Base-by-base conservation (phyloP, 1,284 basidiomycete species). In the Schizophyllum amplum region DNA sequence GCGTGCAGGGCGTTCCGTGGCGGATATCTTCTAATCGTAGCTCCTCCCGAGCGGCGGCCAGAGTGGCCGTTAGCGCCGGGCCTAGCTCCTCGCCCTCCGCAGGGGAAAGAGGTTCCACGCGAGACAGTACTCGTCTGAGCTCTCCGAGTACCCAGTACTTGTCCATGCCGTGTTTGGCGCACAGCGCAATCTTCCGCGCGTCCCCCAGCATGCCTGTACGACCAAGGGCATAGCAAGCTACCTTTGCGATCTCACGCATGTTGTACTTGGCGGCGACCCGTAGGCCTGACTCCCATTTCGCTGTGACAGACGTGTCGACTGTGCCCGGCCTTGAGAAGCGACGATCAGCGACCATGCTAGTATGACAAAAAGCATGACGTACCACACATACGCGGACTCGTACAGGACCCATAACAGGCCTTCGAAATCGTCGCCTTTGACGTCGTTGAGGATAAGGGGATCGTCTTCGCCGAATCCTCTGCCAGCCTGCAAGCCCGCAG, bases 321-420 rank as follows among this genome's bases (percentile, higher is more conserved):
- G 17, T 42, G 33, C 33, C 33, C 13, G 33, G 17, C 33, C 33
- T 42, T n/a, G n/a, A n/a, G 33, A 13, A 9, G 33, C 17, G 13
- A 13, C 11, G 13, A 42, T 42, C 33, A 42, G 33, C 11, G 17
- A 13, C 11, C 33, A 13, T 42, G 33, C 17, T 17, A 17, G 11
- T 9, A 42, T 42, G 17, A 42, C 33, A 42, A 9, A 17, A 9
- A 9, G 33, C 17, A 9, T 9, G 33, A 42, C 33, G 33, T 42
- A 42, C 33, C 33, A 42, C 17, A 9, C 17, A 17, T 42, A 42
- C 13, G 33, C 33, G 3, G 33, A 42, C 7, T 42, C 33, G 51
- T 87, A 87, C 67, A 86, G 87, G 0, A 87, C 79, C 84, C 85
- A 87, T 0, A 86, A 63, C 21, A 88, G 79, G 2, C 73, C 71